Base-by-base conservation (phyloP, 2,329 filamentous ascomycete species). In the Alternaria panax region DNA sequence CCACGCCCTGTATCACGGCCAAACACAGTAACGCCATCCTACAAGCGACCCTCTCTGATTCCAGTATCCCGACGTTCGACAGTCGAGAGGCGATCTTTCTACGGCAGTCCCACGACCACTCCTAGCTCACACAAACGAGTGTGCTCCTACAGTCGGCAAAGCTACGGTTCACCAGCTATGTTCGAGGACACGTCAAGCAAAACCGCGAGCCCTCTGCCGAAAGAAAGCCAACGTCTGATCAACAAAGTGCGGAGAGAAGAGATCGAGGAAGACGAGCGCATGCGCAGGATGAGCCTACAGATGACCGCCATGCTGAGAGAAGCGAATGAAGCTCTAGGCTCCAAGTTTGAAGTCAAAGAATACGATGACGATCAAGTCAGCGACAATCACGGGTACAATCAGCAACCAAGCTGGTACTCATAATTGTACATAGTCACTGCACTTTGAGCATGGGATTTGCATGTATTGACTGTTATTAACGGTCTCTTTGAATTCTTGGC, bases 301-400 rank as follows among this genome's bases (percentile, higher is more conserved):
- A 81, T 98, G 47, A 87, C 91, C 72, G 90, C 89, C 32, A 92
- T 99, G 90, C 96, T 99, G 54, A 85, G 89, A 2, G 90, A 98
- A 78, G 95, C 93, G 0, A 90, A 90, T 68, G 90, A 95, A 76
- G 95, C 95, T 2, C 80, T 99, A 18, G 93, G 82, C 7, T 81
- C 78, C 20, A 82, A 79, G 59, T 71, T 81, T 27, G 76, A 80
- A 28, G 64, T 79, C 16, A 78, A 81, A 40, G 68, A 73, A 30
- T 67, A 69, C 25, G 66, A 71, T 7, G 68, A 68, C 9, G 74
- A 74, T 14, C 36, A 62, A 59, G 48, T 48, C 9, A 46, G 34
- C 30, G 51, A 48, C 41, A 54, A 47, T 18, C 32, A 30, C 27
- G 61, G 14, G 11, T 50, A 47, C 22, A 45, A 25, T 9, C 42